Base-by-base conservation (phyloP, 352 stramenopile species). In the Phytophthora macrochlamydospora region DNA sequence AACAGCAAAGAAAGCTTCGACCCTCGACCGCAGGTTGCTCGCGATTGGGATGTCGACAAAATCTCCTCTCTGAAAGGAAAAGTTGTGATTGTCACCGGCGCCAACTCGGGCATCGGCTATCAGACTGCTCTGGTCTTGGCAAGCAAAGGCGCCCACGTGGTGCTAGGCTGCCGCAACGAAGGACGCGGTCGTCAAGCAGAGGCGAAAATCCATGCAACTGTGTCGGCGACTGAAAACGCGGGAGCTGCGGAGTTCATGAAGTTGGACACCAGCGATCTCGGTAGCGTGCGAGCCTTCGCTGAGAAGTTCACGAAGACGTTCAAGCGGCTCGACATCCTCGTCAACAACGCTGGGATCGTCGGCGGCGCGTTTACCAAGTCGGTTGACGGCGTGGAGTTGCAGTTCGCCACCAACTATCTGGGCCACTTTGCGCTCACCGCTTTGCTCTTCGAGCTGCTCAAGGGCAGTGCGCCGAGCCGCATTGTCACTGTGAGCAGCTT, bases 321-420 rank as follows among this genome's bases (percentile, higher is more conserved):
- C 45, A 56, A 65, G 13, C 72, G 61, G 9, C 45, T 92, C 11
- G 71, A 91, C 56, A 7, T 91, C 31, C 71, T 92, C 9, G 60
- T 92, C 44, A 90, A 89, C 76, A 91, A 91, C 49, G 84, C 81
- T 14, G 84, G 84, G 9, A 73, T 87, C 48, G 65, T 81, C 7
- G 76, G 71, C 0, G 53, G 77, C 24, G 58, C 67, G 2, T 74
- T 78, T 45, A 58, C 58, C 14, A 56, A 75, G 30, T 78, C 76
- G 1, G 62, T 45, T 0, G 80, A 90, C 40, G 80, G 71, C 3
- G 56, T 75, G 28, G 79, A 91, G 60, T 63, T 63, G 13, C 78
- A 89, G 45, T 91, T 92, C 59, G 79, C 66, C 3, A 83, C 78
- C 12, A 91, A 90, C 61, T 73, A 91, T 57, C 38, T 92, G 29